Conservation (phyloP, 805 yeast species). For the Lipomyces sp. region DNA sequence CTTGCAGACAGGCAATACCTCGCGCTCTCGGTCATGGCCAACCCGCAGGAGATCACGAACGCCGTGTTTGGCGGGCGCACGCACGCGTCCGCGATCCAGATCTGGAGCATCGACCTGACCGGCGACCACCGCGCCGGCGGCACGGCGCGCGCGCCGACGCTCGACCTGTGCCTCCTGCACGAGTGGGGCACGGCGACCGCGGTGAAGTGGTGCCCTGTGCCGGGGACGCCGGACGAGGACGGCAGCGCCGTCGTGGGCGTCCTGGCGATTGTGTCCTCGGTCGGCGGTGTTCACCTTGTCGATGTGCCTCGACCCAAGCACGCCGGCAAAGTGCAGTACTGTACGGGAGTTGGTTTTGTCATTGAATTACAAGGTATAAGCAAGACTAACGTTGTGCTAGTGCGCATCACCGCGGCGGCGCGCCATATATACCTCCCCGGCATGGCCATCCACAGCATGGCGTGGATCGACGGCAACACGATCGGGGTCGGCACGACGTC, state of each 20-base stretch:
- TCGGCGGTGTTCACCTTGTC: conserved; percentile 24
- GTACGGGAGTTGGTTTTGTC: not conserved
- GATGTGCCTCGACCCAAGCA: conserved; percentile 1
- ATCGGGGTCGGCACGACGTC: conserved; percentile 25
- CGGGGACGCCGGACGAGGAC: not conserved
- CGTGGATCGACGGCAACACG: conserved; percentile 16
- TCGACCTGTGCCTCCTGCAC: conserved; percentile 12
- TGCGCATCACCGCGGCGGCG: conserved; percentile 3
- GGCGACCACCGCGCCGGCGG: not conserved
- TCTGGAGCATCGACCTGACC: conserved; percentile 18
- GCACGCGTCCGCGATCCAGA: conserved; percentile 17
- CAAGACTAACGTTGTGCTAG: too few relatives aligned
- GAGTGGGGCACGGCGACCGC: conserved; percentile 28
- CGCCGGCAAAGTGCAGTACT: not conserved
- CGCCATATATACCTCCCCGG: conserved; percentile 14
- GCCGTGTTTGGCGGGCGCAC: conserved; percentile 1
- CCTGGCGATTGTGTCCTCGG: conserved; percentile 22
- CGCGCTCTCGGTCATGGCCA: conserved; percentile 12
- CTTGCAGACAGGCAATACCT: conserved; percentile 12
- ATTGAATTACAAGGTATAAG: too few relatives aligned
- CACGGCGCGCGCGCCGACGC: not conserved
- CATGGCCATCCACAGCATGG: conserved; percentile 13
- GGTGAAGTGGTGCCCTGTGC: conserved; percentile 24
- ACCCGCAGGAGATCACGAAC: conserved; percentile 8
- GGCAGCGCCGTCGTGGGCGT: conserved; percentile 6